Conservation (phyloP, 768 basidiomycete genomes). For the Amanita pallidorosea region DNA sequence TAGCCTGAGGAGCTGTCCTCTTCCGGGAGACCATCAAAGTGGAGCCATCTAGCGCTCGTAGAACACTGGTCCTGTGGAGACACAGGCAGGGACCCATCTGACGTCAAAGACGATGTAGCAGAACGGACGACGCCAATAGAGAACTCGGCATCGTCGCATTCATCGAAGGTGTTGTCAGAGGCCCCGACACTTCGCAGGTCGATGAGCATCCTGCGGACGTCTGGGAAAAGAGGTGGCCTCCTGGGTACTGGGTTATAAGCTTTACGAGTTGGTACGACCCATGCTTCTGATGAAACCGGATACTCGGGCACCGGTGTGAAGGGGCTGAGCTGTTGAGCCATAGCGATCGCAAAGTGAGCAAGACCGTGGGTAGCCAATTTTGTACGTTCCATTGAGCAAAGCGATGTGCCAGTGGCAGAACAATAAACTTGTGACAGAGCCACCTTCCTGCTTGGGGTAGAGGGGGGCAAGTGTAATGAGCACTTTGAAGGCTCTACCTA, state of each 20-base stretch:
- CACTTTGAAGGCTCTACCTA: background rate
- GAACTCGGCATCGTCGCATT: background rate
- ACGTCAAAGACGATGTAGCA: constrained; percentile 1
- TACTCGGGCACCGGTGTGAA: background rate
- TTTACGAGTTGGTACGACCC: background rate
- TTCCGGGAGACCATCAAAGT: background rate
- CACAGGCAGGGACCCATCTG: background rate
- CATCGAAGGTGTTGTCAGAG: background rate
- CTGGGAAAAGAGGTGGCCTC: constrained; percentile 1
- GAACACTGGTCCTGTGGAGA: background rate
- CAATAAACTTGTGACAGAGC: background rate
- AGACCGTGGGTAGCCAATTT: background rate
- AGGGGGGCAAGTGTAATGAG: background rate
- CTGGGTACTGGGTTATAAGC: background rate
- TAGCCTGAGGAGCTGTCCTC: background rate
- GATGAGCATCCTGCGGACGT: constrained; percentile 2
- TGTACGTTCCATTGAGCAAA: background rate
- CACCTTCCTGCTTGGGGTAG: background rate
- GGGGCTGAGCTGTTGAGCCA: background rate
- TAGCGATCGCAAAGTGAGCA: background rate
- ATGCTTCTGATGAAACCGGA: constrained; percentile 1
- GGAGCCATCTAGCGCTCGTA: background rate
- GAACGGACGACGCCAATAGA: background rate
- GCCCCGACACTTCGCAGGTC: background rate
- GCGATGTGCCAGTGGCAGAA: background rate